Conservation (phyloP, 768 basidiomycete species). For the Russula dissimulans region DNA sequence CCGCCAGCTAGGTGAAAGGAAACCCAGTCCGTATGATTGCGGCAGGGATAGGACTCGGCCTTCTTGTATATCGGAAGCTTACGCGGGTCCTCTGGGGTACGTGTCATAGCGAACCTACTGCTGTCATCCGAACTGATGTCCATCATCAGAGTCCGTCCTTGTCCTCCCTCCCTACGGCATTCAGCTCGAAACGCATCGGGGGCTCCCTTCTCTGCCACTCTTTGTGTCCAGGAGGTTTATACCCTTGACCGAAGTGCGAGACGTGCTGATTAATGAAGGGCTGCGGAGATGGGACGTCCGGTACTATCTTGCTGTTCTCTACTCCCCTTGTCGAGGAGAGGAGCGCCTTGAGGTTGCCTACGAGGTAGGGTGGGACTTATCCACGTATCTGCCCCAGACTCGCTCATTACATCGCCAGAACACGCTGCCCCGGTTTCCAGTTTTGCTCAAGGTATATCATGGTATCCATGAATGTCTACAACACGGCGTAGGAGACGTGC, state of each 20-base stretch:
- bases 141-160: constrained; percentile 55
- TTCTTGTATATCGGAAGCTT: constrained; percentile 30
- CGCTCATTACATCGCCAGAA: constrained; percentile 35
- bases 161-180: constrained; percentile 59
- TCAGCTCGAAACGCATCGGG: constrained; percentile 64
- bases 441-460: constrained; percentile 51
- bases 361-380: constrained; percentile 36
- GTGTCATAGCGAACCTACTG: background rate
- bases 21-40: background rate
- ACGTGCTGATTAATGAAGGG: constrained; percentile 69
- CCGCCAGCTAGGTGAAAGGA: background rate
- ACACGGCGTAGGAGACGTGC: background rate
- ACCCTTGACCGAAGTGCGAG: constrained; percentile 42
- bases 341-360: constrained; percentile 46
- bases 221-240: constrained; percentile 45
- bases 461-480: constrained; percentile 42
- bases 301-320: constrained; percentile 52
- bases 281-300: constrained; percentile 62
- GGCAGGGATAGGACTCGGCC: constrained; percentile 15
- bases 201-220: constrained; percentile 34
- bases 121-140: background rate
- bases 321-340: constrained; percentile 24
- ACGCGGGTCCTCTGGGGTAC: constrained; percentile 43
- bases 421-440: constrained; percentile 50
- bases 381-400: background rate